phyloP scores from a whole-genome alignment of 108 stramenopile genomes.

The Ochromonas danica region DNA sequence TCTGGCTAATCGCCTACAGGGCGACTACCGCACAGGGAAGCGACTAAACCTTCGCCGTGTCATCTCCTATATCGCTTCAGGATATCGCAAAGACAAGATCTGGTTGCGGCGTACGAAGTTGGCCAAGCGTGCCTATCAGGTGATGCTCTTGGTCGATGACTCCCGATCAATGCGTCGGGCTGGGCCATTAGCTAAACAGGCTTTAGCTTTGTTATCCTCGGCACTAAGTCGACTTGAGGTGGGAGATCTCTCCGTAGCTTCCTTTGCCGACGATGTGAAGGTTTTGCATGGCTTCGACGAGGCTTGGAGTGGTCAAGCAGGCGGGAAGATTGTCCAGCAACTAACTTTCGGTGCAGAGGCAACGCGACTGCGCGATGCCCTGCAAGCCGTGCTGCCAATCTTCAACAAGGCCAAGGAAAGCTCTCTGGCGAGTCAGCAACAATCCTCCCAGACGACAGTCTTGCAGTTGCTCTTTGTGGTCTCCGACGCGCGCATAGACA shows the following conservation, averaged over 20 bases:
- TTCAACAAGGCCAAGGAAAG: slow-evolving; percentile 58
- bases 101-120: slow-evolving; percentile 98
- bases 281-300: slow-evolving; percentile 81
- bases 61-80: slow-evolving; percentile 96
- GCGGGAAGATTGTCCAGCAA: slow-evolving; percentile 68
- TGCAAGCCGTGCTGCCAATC: slow-evolving; percentile 73
- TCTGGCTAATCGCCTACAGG: slow-evolving; percentile 74
- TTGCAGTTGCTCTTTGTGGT: slow-evolving; percentile 90
- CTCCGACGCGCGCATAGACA: slow-evolving; percentile 89
- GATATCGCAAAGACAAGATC: slow-evolving; percentile 97
- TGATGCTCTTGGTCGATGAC: slow-evolving; percentile 93
- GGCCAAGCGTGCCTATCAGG: slow-evolving; percentile 91
- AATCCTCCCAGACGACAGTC: slow-evolving; percentile 48
- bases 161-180: slow-evolving; percentile 92
- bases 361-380: slow-evolving; percentile 79
- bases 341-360: slow-evolving; percentile 70
- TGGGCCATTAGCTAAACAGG: slow-evolving; percentile 79
- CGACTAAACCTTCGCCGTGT: slow-evolving; percentile 97
- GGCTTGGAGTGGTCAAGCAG: slow-evolving; percentile 81
- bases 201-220: slow-evolving; percentile 79
- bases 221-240: slow-evolving; percentile 93
- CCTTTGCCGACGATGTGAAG: slow-evolving; percentile 82
- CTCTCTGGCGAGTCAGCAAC: slow-evolving; percentile 4
- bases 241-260: slow-evolving; percentile 86
- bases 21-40: slow-evolving; percentile 89